Evolutionary conservation across 768 basidiomycete genomes (phyloP), one percentile per base, ranked within the genome.

Genomic region (Chalciporus sphaerocephalus): DNA sequence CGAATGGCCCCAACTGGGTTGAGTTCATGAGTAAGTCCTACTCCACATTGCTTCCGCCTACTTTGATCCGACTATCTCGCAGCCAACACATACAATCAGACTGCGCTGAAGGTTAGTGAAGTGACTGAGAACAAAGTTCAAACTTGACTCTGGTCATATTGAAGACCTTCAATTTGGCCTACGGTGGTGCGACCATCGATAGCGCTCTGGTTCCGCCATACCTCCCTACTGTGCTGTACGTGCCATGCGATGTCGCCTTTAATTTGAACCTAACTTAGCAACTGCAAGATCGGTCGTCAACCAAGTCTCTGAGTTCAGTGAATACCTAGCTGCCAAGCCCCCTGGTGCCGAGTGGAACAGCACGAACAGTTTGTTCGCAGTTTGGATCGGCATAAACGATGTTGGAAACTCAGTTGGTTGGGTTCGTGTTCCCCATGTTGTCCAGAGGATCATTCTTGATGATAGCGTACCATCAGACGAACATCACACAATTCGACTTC

Each of bases 361-460:
- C 45, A 52, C 57, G 4, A 78, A 85, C 54, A 57, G 81, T 42
- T 54, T 86, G 38, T 85, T 87, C 61, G 77, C 77, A 0, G 62
- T 85, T n/a, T 86, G 74, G 73, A 83, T 87, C 46, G 84, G 85
- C 1, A 80, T 86, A 52, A 86, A 86, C 54, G 84, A 85, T 53
- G 73, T 85, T 24, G 46, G 53, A 22, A 48, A 21, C 30, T 56
- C 46, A 7, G 23, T 6, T 9, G 21, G 41, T 38, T 58, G 50
- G 63, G 63, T 60, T 23, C 9, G 47, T 39, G 4, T 44, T 55
- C 47, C 17, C 1, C 24, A 18, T 7, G 9, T 9, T 9, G 20
- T 5, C 6, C 1, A 1, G 9, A 10, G 37, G 17, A 16, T n/a
- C 15, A 1, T 16, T 12, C 18, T 11, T 42, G 32, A 53, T 23